phyloP scores from a whole-genome alignment of 73 alveolate species.

The Blepharisma stoltei region DNA sequence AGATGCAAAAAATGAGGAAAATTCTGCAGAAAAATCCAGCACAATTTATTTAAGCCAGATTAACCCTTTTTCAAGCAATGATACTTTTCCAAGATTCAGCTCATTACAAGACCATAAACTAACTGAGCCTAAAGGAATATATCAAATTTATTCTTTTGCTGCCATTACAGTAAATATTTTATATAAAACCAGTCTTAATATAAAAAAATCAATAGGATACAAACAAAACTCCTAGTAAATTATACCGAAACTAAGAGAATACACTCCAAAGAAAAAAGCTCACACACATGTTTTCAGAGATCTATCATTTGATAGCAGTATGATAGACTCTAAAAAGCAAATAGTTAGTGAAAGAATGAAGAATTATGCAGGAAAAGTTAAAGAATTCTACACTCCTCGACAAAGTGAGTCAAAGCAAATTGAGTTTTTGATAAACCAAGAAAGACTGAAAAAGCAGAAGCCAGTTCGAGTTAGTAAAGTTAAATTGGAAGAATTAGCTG shows the following conservation, averaged over 20 bases:
- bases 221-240: not conserved
- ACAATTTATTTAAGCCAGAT: too few species aligned
- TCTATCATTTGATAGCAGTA: not conserved
- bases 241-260: not conserved
- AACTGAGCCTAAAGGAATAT: not conserved
- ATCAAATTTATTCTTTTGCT: not conserved
- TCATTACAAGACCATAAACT: not conserved
- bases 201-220: not conserved
- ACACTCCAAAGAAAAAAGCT: constrained; percentile 6
- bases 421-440: not conserved
- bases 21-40: too few species aligned
- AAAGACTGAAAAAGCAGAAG: not conserved
- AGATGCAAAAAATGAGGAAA: not conserved
- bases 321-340: not conserved
- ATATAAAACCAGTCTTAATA: not conserved
- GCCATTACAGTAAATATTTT: not conserved
- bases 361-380: constrained; percentile 13
- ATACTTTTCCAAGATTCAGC: not conserved
- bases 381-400: not conserved
- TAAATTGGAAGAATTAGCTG: not conserved
- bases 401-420: constrained; percentile 8
- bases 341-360: constrained; percentile 4
- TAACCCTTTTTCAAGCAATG: too few species aligned
- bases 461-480: not conserved
- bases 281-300: constrained; percentile 2